Evolutionary conservation across 2,329 filamentous ascomycete species (phyloP).

Genomic region (Colletotrichum incanum): DNA sequence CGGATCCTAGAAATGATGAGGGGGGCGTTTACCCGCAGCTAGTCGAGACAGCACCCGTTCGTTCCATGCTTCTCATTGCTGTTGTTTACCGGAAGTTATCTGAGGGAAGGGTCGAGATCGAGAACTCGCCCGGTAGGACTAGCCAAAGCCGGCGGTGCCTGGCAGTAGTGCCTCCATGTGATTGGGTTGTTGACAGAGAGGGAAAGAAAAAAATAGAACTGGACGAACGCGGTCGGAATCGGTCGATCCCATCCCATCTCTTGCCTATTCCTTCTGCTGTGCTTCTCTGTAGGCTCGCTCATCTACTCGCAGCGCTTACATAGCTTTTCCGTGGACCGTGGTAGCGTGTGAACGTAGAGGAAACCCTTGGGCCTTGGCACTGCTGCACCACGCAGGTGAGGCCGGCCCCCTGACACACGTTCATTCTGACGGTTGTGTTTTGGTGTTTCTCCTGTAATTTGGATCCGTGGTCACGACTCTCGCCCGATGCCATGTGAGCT

Average conservation of each 20-base stretch:
- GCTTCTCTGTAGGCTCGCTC: background rate
- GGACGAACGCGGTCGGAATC: constrained; percentile 23
- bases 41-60: background rate
- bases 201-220: constrained; percentile 30
- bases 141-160: constrained; percentile 25
- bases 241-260: constrained; percentile 1
- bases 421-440: background rate
- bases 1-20: constrained; percentile 6
- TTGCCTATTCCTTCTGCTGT: constrained; percentile 2
- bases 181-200: constrained; percentile 11
- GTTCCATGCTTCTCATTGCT: constrained; percentile 1
- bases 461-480: constrained; percentile 2
- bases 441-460: constrained; percentile 29
- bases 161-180: constrained; percentile 24
- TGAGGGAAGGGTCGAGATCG: background rate
- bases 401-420: constrained; percentile 30
- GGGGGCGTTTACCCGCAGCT: background rate
- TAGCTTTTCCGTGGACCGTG: background rate
- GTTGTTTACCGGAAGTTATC: background rate
- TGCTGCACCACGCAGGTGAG: constrained; percentile 33
- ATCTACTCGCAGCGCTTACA: background rate
- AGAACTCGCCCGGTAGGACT: constrained; percentile 3
- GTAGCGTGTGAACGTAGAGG: constrained; percentile 1
- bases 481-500: background rate
- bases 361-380: constrained; percentile 28